phyloP scores from a whole-genome alignment of 768 basidiomycete species.

The Galerina marginata region DNA sequence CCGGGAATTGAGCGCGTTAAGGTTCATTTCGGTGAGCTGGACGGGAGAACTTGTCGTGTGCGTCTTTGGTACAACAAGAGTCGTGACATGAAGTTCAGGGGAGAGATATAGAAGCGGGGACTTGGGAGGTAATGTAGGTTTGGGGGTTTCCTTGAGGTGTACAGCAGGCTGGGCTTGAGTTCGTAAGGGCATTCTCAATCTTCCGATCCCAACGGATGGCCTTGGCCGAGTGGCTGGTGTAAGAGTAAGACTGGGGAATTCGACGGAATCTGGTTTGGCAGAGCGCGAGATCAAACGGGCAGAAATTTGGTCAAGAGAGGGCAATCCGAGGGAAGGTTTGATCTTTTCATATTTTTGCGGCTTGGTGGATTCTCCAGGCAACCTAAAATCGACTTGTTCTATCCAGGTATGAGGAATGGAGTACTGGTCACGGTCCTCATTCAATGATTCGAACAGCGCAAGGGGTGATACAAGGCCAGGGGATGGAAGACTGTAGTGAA shows the following conservation, averaged over 20 bases:
- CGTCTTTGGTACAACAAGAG: slow-evolving; percentile 52
- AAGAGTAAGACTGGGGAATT: slow-evolving; percentile 29
- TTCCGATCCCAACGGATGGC: slow-evolving; percentile 40
- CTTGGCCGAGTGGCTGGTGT: slow-evolving; percentile 32
- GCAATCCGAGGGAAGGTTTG: slow-evolving; percentile 36
- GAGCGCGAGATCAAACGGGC: slow-evolving; percentile 57
- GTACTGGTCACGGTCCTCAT: slow-evolving; percentile 31
- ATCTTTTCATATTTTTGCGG: slow-evolving; percentile 18
- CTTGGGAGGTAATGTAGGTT: slow-evolving; percentile 35
- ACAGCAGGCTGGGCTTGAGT: slow-evolving; percentile 15
- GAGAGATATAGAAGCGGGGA: slow-evolving; percentile 38
- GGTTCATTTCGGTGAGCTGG: slow-evolving; percentile 58
- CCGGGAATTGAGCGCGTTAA: slow-evolving; percentile 57
- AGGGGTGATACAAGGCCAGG: slow-evolving; percentile 69
- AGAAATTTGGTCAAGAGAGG: slow-evolving; percentile 80
- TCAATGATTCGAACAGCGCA: slow-evolving; percentile 58
- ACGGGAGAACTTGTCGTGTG: slow-evolving; percentile 43
- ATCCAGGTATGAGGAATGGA: slow-evolving; percentile 54
- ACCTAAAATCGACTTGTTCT: slow-evolving; percentile 69
- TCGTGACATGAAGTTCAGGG: slow-evolving; percentile 54
- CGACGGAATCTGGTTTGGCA: slow-evolving; percentile 31
- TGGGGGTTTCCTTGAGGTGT: slow-evolving; percentile 20
- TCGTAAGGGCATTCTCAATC: slow-evolving; percentile 47
- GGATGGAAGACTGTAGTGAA: slow-evolving; percentile 73
- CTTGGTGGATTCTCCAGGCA: slow-evolving; percentile 34